Evolutionary conservation across 371 early-diverging fungal genomes (phyloP).

Genomic region (Blakeslea trispora): DNA sequence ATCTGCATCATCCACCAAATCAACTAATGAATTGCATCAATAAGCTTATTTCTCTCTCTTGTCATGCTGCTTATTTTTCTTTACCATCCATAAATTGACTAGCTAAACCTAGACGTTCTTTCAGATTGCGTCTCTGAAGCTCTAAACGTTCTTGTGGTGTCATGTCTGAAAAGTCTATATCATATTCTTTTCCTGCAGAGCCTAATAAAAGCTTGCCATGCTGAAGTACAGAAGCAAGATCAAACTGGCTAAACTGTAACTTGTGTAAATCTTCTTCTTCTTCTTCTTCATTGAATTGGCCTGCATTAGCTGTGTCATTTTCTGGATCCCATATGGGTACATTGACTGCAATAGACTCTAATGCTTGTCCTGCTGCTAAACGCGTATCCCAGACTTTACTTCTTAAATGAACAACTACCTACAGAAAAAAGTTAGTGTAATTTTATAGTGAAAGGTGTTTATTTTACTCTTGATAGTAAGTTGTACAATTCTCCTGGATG

Average conservation of each 20-base stretch:
- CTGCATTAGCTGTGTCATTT: constrained; percentile 5
- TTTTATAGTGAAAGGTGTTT: neutral
- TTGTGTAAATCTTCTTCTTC: constrained; percentile 42
- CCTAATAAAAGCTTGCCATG: constrained; percentile 85
- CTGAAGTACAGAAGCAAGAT: constrained; percentile 79
- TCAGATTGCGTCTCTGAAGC: constrained; percentile 80
- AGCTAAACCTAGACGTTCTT: constrained; percentile 83
- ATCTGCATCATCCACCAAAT: constrained; percentile 71
- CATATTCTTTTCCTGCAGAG: constrained; percentile 91
- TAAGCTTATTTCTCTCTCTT: no score
- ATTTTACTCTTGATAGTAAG: constrained; percentile 76
- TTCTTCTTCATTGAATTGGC: constrained; percentile 13
- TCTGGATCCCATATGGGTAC: constrained; percentile 83
- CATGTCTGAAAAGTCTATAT: constrained; percentile 77
- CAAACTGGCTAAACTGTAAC: constrained; percentile 78
- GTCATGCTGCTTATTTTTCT: neutral
- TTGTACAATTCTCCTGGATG: constrained; percentile 92
- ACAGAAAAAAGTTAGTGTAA: neutral
- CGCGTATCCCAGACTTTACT: constrained; percentile 95
- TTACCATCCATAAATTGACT: constrained; percentile 88
- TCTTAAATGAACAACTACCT: constrained; percentile 85
- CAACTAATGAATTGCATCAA: no score
- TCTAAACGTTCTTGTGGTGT: constrained; percentile 86
- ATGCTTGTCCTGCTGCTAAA: constrained; percentile 90
- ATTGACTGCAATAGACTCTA: constrained; percentile 88